These are phyloP conservation scores for Claviceps sp. DNA, from an alignment of 2,329 filamentous ascomycete species.

Conservation along the genomic window DNA sequence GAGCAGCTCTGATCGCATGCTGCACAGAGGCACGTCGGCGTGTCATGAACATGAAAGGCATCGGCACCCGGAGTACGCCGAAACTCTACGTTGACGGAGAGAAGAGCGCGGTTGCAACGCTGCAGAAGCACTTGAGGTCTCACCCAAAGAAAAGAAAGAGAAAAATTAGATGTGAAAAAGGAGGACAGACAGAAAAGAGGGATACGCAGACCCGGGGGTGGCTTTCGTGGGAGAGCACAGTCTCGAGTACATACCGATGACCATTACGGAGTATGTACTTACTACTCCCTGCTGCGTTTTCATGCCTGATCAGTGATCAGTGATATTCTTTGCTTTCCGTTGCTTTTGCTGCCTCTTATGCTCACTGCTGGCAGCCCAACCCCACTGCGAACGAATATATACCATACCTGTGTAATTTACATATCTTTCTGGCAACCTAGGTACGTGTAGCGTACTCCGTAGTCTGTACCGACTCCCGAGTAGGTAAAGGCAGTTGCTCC, in stretches of 20 bases:
- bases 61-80: not conserved
- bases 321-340: not conserved
- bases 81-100: constrained; percentile 1
- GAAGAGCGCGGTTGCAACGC: constrained; percentile 4
- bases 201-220: not conserved
- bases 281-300: not conserved
- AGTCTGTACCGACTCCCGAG: no score
- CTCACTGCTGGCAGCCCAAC: no score
- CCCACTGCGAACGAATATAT: no score
- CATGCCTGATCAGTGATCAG: no score
- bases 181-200: not conserved
- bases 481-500: no score
- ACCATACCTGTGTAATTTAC: no score
- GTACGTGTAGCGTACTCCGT: no score
- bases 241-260: not conserved
- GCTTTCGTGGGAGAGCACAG: not conserved
- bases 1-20: not conserved
- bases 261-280: not conserved
- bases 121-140: not conserved
- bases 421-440: no score
- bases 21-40: not conserved
- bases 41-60: not conserved
- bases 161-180: not conserved
- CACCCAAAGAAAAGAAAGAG: not conserved
- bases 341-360: not conserved